phyloP scores from a whole-genome alignment of 2,329 filamentous ascomycete species.

The Fusarium tuaranense region DNA sequence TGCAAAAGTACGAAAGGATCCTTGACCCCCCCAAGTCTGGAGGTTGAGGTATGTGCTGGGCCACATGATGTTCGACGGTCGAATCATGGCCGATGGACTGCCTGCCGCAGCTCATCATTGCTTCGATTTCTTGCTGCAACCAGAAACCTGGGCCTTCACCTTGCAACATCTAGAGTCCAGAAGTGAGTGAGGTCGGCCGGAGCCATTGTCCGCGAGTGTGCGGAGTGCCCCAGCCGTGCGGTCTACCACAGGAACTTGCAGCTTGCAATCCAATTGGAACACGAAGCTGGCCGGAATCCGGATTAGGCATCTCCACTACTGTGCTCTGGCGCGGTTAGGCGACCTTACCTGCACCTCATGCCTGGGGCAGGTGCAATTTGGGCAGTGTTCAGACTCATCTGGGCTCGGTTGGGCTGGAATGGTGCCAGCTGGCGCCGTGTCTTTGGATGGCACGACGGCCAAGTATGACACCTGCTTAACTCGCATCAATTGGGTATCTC shows the following conservation, averaged over 20 bases:
- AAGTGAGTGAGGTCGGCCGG: slow-evolving; percentile 25
- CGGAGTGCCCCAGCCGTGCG: slow-evolving; percentile 12
- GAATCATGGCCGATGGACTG: background rate
- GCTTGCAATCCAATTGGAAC: slow-evolving; percentile 41
- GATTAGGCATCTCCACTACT: slow-evolving; percentile 39
- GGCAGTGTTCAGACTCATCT: slow-evolving; percentile 38
- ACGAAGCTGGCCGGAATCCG: slow-evolving; percentile 36
- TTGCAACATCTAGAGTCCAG: background rate
- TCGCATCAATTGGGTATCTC: slow-evolving; percentile 44
- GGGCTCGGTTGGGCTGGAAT: slow-evolving; percentile 41
- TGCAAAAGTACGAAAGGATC: slow-evolving; percentile 77
- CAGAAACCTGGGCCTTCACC: slow-evolving; percentile 1
- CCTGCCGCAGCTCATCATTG: background rate
- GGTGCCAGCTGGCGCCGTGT: slow-evolving; percentile 61
- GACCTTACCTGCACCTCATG: slow-evolving; percentile 37
- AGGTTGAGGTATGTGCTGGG: background rate
- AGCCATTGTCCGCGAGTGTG: slow-evolving; percentile 16
- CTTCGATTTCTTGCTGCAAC: slow-evolving; percentile 7
- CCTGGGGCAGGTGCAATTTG: slow-evolving; percentile 33
- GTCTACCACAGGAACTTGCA: slow-evolving; percentile 31
- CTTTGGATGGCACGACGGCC: slow-evolving; percentile 54
- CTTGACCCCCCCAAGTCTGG: slow-evolving; percentile 46
- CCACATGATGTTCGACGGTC: background rate
- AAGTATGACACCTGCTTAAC: slow-evolving; percentile 33
- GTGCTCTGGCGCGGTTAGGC: slow-evolving; percentile 34